Conservation (phyloP, 108 stramenopile species). For the Nannochloropsis salina region DNA sequence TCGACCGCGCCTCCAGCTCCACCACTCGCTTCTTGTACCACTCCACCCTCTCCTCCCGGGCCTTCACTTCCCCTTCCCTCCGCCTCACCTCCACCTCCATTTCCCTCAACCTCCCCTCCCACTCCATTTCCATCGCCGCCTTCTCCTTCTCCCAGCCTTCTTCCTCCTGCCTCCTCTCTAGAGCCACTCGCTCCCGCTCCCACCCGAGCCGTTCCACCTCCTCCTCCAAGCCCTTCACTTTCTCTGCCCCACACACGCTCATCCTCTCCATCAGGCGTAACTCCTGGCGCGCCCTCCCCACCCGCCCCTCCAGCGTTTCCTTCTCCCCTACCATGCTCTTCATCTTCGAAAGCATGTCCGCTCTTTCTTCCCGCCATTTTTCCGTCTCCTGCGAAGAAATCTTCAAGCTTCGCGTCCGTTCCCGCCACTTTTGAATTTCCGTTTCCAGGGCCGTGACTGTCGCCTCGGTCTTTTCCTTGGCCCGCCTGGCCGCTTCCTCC, state of each 20-base stretch:
- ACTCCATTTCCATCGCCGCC: not conserved
- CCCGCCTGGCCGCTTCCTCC: not conserved
- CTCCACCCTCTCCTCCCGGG: not conserved
- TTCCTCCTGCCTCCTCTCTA: conserved; percentile 12
- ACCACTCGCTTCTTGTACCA: not conserved
- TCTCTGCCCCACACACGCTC: not conserved
- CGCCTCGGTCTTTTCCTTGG: not conserved
- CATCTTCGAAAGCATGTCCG: not conserved
- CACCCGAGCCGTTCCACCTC: not conserved
- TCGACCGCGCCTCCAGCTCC: not conserved
- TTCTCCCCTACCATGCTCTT: not conserved
- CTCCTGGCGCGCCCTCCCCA: not conserved
- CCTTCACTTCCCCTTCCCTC: not conserved
- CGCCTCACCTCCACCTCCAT: not conserved
- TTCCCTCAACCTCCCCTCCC: not conserved
- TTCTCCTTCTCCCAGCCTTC: not conserved
- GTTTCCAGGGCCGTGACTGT: not conserved
- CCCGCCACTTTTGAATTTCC: not conserved
- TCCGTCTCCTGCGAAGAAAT: too few relatives aligned
- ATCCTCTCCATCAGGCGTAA: not conserved
- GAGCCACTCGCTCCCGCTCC: not conserved
- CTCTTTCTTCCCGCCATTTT: too few relatives aligned
- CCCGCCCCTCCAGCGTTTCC: not conserved
- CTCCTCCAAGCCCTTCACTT: not conserved
- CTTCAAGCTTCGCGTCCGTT: not conserved